Evolutionary conservation across 2,329 filamentous ascomycete genomes (phyloP), one percentile per base, ranked within the genome.

Genomic region (Calonectria hawksworthii): DNA sequence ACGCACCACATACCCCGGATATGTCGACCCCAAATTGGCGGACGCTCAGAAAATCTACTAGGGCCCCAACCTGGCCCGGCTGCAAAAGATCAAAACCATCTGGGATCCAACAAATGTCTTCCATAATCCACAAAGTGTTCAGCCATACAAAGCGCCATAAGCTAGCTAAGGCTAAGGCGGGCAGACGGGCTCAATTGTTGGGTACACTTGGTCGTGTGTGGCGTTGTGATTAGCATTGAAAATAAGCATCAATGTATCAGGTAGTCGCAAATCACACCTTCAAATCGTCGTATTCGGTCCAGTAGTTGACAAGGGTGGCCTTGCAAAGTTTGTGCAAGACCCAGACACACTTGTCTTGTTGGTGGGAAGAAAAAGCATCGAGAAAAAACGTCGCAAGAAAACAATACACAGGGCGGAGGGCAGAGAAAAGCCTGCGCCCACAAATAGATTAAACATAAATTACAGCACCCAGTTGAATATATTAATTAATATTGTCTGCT

Each of bases 11-110:
- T 61, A 69, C 28, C 38, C 52, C 4, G 52, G 67, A 23, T 61
- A 61, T 23, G 56, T 44, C 23, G 38, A 69, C 34, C 21, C 21
- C 6, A 16, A 30, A 32, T 13, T 61, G 9, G 23, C 56, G n/a
- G 23, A 69, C 23, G 38, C 52, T 13, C 54, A 69, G 54, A 36
- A 50, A 9, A 38, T 26, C 28, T 63, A 69, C n/a, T 69, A 54
- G 67, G 67, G 67, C 11, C 13, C 38, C n/a, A 69, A 69, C 32
- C 26, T 69, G 28, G 21, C 54, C 9, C 36, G 54, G 7, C 21
- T 69, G 7, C 38, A 69, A 32, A 50, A 51, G 52, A 50, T 69
- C 3, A 69, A 69, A 44, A 6, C 38, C 9, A 16, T 23, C 0
- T 50, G 54, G 28, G 67, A 69, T 38, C 50, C 54, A 8, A 18